phyloP scores from a whole-genome alignment of 73 alveolate genomes.

The Paramecium pentaurelia region DNA sequence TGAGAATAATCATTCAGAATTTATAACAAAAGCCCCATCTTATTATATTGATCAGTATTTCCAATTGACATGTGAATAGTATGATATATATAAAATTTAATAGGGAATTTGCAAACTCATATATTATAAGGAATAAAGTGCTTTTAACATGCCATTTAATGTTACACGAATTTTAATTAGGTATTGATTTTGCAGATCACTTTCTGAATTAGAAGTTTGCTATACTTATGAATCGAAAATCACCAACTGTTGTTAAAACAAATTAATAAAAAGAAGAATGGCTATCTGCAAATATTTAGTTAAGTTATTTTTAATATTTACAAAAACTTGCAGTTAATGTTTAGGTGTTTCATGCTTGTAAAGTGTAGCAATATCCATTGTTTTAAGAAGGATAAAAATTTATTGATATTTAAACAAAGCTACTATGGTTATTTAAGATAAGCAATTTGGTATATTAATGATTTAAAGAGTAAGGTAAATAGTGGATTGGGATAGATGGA shows the following conservation, averaged over 20 bases:
- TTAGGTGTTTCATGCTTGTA: slow-evolving; percentile 37
- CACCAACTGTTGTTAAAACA: not conserved
- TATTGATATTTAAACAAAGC: slow-evolving; percentile 13
- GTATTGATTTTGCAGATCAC: slow-evolving; percentile 45
- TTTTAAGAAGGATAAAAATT: not conserved
- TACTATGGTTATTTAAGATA: slow-evolving; percentile 19
- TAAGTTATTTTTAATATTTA: slow-evolving; percentile 25
- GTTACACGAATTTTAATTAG: slow-evolving; percentile 45
- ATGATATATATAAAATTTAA: not conserved
- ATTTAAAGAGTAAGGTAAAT: not conserved
- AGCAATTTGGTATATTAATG: not conserved
- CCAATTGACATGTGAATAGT: not conserved
- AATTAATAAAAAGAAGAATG: slow-evolving; percentile 8
- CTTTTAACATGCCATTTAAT: slow-evolving; percentile 37
- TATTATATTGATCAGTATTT: not conserved
- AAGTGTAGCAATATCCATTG: slow-evolving; percentile 39
- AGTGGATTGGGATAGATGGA: slow-evolving; percentile 28
- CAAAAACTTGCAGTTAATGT: slow-evolving; percentile 37
- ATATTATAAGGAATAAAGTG: slow-evolving; percentile 23
- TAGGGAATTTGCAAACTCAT: not conserved
- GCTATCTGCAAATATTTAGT: slow-evolving; percentile 26
- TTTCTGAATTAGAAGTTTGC: not conserved
- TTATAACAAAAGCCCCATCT: not conserved
- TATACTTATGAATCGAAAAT: not conserved
- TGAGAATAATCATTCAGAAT: slow-evolving; percentile 21